Evolutionary conservation across 2,329 filamentous ascomycete species (phyloP).

Genomic region (Fonsecaea monophora): DNA sequence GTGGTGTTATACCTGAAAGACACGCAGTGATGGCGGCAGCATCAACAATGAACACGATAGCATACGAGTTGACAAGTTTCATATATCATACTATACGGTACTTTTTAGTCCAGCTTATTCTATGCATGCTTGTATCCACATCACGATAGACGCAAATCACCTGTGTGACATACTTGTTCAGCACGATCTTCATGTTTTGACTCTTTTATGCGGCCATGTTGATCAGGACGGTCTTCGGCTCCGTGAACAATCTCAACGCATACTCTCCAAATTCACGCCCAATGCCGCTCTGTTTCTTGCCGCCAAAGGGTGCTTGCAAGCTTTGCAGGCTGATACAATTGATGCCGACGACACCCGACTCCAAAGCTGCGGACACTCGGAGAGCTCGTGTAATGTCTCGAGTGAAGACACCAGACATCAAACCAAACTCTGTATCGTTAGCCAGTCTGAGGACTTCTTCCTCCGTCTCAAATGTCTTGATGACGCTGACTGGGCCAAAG

Average conservation of each 20-base stretch:
- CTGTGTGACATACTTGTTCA: no score
- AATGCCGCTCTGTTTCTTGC: slow-evolving; percentile 57
- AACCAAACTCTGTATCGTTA: slow-evolving; percentile 49
- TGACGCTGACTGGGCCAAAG: slow-evolving; percentile 51
- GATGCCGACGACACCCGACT: slow-evolving; percentile 54
- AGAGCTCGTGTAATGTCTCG: slow-evolving; percentile 49
- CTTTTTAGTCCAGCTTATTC: no score
- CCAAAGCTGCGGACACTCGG: slow-evolving; percentile 49
- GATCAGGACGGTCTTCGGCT: slow-evolving; percentile 43
- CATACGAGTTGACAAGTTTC: no score
- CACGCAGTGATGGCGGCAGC: no score
- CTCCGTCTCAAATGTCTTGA: slow-evolving; percentile 47
- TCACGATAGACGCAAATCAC: no score
- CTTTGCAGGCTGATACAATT: slow-evolving; percentile 52
- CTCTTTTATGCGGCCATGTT: slow-evolving; percentile 6
- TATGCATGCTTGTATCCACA: no score
- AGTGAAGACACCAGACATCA: slow-evolving; percentile 51
- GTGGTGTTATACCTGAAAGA: no score
- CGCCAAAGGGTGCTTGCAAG: slow-evolving; percentile 50
- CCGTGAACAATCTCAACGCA: slow-evolving; percentile 48
- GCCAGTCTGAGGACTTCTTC: slow-evolving; percentile 47
- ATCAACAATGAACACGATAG: no score
- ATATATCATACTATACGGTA: no score
- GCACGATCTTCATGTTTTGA: no score
- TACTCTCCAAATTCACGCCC: slow-evolving; percentile 55